Conservation (phyloP, 306 rosid genomes). For the Inga oerstediana region DNA sequence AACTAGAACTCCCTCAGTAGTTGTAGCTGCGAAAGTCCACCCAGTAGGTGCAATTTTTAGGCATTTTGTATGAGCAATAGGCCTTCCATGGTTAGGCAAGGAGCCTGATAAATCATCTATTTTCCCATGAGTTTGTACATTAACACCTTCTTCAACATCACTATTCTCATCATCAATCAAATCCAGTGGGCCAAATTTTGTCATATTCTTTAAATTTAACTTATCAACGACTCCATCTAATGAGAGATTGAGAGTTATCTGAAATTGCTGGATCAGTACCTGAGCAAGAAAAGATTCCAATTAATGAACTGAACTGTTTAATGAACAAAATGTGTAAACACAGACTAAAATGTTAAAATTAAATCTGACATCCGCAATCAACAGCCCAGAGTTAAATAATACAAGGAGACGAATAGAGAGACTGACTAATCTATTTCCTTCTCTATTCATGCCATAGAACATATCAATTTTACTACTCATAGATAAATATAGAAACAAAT, state of each 20-base stretch:
- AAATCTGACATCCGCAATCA: background rate
- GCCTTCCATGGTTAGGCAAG: constrained; percentile 81
- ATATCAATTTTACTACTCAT: constrained; percentile 3
- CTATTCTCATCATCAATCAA: constrained; percentile 83
- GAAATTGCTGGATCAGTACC: constrained; percentile 81
- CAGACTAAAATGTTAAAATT: background rate
- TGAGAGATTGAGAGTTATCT: constrained; percentile 89
- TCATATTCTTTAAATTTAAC: constrained; percentile 94
- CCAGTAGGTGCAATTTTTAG: constrained; percentile 94
- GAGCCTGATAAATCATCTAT: constrained; percentile 82
- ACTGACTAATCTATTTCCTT: background rate
- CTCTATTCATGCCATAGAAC: background rate
- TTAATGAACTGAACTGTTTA: constrained; percentile 16
- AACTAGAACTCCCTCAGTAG: constrained; percentile 88
- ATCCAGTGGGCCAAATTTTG: constrained; percentile 88
- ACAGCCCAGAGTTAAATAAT: background rate
- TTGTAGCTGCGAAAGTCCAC: constrained; percentile 89
- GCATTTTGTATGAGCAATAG: constrained; percentile 75
- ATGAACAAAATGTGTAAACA: background rate
- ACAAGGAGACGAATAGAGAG: background rate
- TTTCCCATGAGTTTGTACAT: constrained; percentile 69
- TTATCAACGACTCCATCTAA: constrained; percentile 92
- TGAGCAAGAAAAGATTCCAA: constrained; percentile 43
- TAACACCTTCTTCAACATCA: constrained; percentile 80
- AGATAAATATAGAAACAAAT: background rate